Conservation (phyloP, 495 filamentous ascomycete genomes). For the Penicillium turbatum region DNA sequence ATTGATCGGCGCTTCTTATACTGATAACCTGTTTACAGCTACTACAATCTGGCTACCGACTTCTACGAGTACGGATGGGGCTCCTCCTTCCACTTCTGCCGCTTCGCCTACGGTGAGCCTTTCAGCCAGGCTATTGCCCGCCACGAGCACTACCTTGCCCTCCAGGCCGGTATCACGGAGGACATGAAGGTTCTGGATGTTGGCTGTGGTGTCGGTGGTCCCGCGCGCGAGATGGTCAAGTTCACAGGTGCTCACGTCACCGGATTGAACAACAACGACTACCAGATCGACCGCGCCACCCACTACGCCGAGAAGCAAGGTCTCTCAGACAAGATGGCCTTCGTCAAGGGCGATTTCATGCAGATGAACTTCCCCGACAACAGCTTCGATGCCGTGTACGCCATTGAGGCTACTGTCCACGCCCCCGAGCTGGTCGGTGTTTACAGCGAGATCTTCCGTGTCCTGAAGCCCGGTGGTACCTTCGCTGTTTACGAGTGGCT, state of each 20-base stretch:
- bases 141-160: slow-evolving; percentile 97
- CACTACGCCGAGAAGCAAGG: slow-evolving; percentile 79
- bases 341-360: slow-evolving; percentile 98
- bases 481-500: slow-evolving; percentile 99
- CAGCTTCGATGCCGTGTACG: slow-evolving; percentile 92
- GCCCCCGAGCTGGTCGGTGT: slow-evolving; percentile 92
- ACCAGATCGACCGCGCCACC: slow-evolving; percentile 94
- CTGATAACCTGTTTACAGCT: slow-evolving; percentile 49
- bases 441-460: slow-evolving; percentile 89
- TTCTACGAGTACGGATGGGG: slow-evolving; percentile 98
- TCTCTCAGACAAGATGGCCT: slow-evolving; percentile 75
- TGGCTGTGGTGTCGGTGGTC: slow-evolving; percentile 95
- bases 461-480: slow-evolving; percentile 91
- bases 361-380: slow-evolving; percentile 97
- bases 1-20: neutral
- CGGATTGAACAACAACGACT: slow-evolving; percentile 99
- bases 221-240: slow-evolving; percentile 94
- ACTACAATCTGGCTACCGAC: slow-evolving; percentile 98
- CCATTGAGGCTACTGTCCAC: slow-evolving; percentile 96
- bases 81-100: slow-evolving; percentile 95
- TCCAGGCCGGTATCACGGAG: slow-evolving; percentile 78
- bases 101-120: slow-evolving; percentile 81
- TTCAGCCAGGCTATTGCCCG: slow-evolving; percentile 94
- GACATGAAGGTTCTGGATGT: slow-evolving; percentile 93
- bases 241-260: slow-evolving; percentile 88